phyloP scores from a whole-genome alignment of 164 flowering plant genomes.

The Piper longum region DNA sequence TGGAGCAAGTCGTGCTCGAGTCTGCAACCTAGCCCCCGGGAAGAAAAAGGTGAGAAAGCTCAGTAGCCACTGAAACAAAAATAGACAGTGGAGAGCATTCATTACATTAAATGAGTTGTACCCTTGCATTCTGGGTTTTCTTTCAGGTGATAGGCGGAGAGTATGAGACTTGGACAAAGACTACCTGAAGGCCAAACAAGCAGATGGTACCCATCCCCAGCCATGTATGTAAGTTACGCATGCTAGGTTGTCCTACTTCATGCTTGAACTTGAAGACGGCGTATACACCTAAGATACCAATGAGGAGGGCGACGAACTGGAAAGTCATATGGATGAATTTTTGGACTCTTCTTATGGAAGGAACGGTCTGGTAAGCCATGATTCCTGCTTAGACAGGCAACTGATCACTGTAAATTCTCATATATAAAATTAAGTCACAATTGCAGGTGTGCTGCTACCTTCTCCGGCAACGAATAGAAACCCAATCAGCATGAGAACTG shows the following conservation, averaged over 20 bases:
- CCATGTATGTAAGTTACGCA: constrained; percentile 65
- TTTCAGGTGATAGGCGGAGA: not conserved
- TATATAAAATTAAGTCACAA: not conserved
- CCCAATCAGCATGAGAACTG: constrained; percentile 33
- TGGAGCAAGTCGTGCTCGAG: constrained; percentile 32
- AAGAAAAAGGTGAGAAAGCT: constrained; percentile 35
- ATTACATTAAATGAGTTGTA: not conserved
- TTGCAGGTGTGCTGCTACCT: constrained; percentile 21
- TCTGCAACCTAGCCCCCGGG: constrained; percentile 24
- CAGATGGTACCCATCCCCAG: constrained; percentile 52
- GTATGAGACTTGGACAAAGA: not conserved
- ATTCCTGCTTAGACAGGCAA: constrained; percentile 26
- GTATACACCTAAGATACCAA: constrained; percentile 47
- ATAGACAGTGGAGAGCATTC: too few relatives aligned
- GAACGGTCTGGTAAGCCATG: constrained; percentile 48
- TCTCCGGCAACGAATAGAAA: constrained; percentile 33
- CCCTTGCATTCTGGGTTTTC: not conserved
- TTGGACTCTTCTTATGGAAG: constrained; percentile 16
- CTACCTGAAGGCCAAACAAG: constrained; percentile 54
- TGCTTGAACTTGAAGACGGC: constrained; percentile 50
- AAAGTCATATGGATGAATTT: constrained; percentile 29
- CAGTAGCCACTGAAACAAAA: constrained; percentile 31
- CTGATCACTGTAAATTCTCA: not conserved
- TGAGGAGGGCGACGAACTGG: constrained; percentile 32
- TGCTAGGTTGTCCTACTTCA: constrained; percentile 14